Evolutionary conservation across 2,329 filamentous ascomycete species (phyloP).

Genomic region (Hymenoscyphus occultus): DNA sequence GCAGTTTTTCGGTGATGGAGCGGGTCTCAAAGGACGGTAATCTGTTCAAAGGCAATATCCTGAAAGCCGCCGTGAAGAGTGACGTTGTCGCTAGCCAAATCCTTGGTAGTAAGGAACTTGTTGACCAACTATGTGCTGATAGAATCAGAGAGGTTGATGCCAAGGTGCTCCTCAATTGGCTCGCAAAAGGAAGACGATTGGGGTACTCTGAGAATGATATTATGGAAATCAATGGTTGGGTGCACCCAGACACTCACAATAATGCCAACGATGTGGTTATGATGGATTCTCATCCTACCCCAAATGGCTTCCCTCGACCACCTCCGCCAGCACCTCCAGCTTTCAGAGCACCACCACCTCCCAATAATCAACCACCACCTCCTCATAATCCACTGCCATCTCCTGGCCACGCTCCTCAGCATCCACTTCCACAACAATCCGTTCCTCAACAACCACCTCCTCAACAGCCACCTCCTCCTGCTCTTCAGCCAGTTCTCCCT

Average conservation of each 20-base stretch:
- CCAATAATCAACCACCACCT: neutral
- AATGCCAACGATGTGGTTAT: neutral
- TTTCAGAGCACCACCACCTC: neutral
- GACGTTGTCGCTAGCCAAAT: conserved; percentile 21
- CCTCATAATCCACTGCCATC: too few species aligned
- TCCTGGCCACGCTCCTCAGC: neutral
- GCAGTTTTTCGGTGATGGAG: conserved; percentile 21
- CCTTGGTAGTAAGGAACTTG: conserved; percentile 16
- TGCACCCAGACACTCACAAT: conserved; percentile 17
- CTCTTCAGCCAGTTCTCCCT: neutral
- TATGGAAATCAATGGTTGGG: conserved; percentile 28
- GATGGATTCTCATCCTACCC: neutral
- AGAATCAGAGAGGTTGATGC: conserved; percentile 27
- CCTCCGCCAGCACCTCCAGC: neutral
- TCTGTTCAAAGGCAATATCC: conserved; percentile 22
- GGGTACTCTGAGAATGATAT: conserved; percentile 32
- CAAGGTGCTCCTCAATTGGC: conserved; percentile 27
- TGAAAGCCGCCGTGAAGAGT: conserved; percentile 18
- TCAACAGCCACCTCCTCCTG: neutral
- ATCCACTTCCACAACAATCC: neutral
- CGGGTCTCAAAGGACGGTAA: conserved; percentile 26
- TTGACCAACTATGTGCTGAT: conserved; percentile 24
- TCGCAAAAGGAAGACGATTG: conserved; percentile 29
- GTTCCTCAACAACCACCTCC: neutral
- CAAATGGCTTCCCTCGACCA: neutral